A percentile compares a stretch with the other conserved stretches of the same genome.
These are phyloP conservation scores for Solidago caesia DNA, from an alignment of 129 eudicot genomes.

Conservation along the genomic window DNA sequence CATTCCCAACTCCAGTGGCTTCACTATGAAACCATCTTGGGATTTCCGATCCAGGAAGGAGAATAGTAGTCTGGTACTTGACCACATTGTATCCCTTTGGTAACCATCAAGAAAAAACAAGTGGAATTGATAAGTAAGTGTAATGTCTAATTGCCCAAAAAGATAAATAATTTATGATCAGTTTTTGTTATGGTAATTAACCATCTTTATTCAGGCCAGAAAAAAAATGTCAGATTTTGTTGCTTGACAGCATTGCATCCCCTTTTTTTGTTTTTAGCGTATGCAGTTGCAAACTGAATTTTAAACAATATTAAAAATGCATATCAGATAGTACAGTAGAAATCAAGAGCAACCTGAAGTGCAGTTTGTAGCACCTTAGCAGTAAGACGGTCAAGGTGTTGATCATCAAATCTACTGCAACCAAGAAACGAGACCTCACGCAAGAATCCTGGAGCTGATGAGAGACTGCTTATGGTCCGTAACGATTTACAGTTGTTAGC, in stretches of 20 bases:
- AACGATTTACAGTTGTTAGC: conserved; percentile 28
- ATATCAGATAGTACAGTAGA: background rate
- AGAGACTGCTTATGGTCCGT: conserved; percentile 8
- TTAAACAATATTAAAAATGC: too few species aligned
- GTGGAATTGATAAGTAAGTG: too few species aligned
- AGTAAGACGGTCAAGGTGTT: background rate
- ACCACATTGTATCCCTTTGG: conserved; percentile 15
- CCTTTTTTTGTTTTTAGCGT: too few species aligned
- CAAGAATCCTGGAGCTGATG: conserved; percentile 15
- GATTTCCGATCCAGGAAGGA: conserved; percentile 24
- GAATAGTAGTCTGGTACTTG: conserved; percentile 19
- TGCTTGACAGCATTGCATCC: too few species aligned
- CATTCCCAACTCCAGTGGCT: conserved; percentile 16
- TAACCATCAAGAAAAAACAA: background rate
- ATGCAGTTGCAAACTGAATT: too few species aligned
- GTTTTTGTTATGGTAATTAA: background rate
- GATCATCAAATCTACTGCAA: conserved; percentile 15
- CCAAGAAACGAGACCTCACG: conserved; percentile 23
- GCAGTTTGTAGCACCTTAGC: conserved; percentile 2
- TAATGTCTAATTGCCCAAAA: background rate
- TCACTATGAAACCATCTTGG: conserved; percentile 19
- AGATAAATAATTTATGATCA: too few species aligned
- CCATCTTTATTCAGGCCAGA: background rate
- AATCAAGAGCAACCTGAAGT: conserved; percentile 11
- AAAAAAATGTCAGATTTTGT: too few species aligned